phyloP scores from a whole-genome alignment of 164 flowering plant species.

The Vitis riparia region DNA sequence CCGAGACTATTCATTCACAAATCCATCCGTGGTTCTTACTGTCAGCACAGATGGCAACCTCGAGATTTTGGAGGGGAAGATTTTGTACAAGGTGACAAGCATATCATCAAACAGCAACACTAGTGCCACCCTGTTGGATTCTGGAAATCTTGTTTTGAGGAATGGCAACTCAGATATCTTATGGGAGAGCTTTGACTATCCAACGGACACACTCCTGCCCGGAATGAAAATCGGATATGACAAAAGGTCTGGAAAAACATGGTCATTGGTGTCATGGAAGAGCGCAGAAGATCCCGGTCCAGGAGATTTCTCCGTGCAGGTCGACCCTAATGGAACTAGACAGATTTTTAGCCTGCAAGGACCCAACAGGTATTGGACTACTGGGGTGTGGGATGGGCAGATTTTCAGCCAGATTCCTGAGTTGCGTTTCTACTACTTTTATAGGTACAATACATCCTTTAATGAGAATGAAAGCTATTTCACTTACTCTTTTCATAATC shows the following conservation, averaged over 20 bases:
- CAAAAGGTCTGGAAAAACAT: background rate
- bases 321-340: background rate
- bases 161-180: too few relatives aligned
- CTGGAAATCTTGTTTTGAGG: too few relatives aligned
- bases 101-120: too few relatives aligned
- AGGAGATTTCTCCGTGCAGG: background rate
- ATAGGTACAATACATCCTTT: too few relatives aligned
- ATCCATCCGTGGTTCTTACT: too few relatives aligned
- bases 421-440: background rate
- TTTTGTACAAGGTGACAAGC: too few relatives aligned
- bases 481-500: background rate
- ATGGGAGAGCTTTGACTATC: background rate
- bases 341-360: background rate
- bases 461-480: too few relatives aligned
- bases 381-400: conserved; percentile 6
- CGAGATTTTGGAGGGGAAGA: too few relatives aligned
- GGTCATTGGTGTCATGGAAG: too few relatives aligned
- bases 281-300: too few relatives aligned
- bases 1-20: background rate
- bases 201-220: conserved; percentile 6
- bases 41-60: background rate
- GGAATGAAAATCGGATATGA: conserved; percentile 6
- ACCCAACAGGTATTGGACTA: conserved; percentile 10
- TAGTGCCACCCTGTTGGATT: too few relatives aligned
- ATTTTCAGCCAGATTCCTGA: conserved; percentile 2